Evolutionary conservation across 2,329 filamentous ascomycete genomes (phyloP), one percentile per base, ranked within the genome.

Genomic region (Claviceps capensis): DNA sequence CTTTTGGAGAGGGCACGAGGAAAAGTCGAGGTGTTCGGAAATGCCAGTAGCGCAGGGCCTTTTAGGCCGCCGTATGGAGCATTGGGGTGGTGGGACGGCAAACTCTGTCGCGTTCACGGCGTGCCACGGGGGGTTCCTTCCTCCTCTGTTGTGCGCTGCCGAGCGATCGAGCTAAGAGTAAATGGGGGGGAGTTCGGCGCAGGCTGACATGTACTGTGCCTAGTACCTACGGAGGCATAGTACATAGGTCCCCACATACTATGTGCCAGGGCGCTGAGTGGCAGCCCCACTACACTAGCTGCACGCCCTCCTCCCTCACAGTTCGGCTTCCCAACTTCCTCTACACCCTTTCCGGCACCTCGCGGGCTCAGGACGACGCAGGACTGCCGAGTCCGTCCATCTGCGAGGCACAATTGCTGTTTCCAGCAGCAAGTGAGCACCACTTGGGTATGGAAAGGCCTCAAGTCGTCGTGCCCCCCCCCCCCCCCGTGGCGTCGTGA

Each of bases 311-410:
- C 14, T 26, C 37, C 14, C 6, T 7, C 6, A 7, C 26, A 30
- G 26, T 42, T 23, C n/a, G 17, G 9, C 42, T 22, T 22, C 22
- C 23, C 42, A 43, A 23, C 6, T 19, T 34, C n/a, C 22, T 34
- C 48, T 53, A 53, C 38, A 22, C 52, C 48, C 19, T 53, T 53
- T 53, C 52, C 52, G 52, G 52, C 52, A 53, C 13, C 19, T 50
- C 44, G 17, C 14, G 26, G 26, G 51, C 34, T 26, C 43, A 48
- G 26, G 38, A 45, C 44, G 19, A 22, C 34, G n/a, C 22, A 46
- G 47, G 41, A 53, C 43, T 53, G 41, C 52, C 45, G 17, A 46
- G 44, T 37, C 38, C 19, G 48, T 51, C 34, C 43, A 36, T 41
- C 7, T 51, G 23, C 23, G 48, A 40, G n/a, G 19, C 17, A 45